Evolutionary conservation across 345 rosid genomes (phyloP), one percentile per base, ranked within the genome.

Genomic region (Acer negundo): DNA sequence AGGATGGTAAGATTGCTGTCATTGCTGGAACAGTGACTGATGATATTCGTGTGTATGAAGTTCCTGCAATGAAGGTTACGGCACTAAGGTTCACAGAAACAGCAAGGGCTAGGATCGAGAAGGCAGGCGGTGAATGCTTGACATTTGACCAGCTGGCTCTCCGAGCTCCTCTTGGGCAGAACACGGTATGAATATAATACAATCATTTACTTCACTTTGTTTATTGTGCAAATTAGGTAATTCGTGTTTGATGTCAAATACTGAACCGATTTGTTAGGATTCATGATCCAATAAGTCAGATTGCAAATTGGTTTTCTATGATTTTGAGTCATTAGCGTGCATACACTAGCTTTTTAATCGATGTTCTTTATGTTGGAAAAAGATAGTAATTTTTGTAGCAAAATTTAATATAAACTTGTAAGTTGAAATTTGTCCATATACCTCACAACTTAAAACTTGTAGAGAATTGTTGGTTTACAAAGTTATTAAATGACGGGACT

Each of bases 131-230:
- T 55, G 94, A 95, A 76, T 95, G 98, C 84, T 78, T 92, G 83
- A 95, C 98, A 6, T 93, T 95, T 74, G 98, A 93, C 62, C 98
- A 91, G 80, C 94, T 93, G 83, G 98, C 98, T 53, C 90, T 94
- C 61, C 80, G 80, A n/a, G 97, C 98, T 80, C 98, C 97, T 13
- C 85, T 94, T 74, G 98, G 98, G 1, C 97, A 94, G 87, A 93
- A 93, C 90, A 94, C 97, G 77, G 97, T 94, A 83, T 80, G 82
- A 59, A 22, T 53, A n/a, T 75, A 23, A 56, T 3, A 10, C 23
- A 46, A 1, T 13, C 6, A 17, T 22, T 13, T 2, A 13, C 51
- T 38, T 22, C 6, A 19, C 47, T 31, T 7, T 47, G 40, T 22
- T 51, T 13, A 16, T 49, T 16, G 16, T 17, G 7, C 7, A 15